Conservation (phyloP, 1,284 basidiomycete genomes). For the Crepidotus sp. region DNA sequence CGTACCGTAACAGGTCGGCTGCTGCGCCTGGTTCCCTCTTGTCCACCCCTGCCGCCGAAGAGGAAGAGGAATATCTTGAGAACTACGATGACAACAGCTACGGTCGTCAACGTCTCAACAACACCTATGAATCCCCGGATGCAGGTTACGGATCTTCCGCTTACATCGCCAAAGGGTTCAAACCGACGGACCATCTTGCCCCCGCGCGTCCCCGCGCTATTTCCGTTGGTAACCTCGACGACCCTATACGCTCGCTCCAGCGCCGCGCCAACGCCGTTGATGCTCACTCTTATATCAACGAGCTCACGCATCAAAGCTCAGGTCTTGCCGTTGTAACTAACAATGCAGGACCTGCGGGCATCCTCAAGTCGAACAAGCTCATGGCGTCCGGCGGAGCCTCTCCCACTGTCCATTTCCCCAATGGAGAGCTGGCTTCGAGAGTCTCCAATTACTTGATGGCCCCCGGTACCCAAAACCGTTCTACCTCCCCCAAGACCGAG, state of each 20-base stretch:
- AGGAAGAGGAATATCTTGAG: slow-evolving; percentile 67
- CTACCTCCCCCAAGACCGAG: slow-evolving; percentile 73
- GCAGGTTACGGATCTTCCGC: slow-evolving; percentile 44
- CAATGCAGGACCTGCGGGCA: slow-evolving; percentile 39
- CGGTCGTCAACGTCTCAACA: slow-evolving; percentile 44
- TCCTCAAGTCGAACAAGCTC: slow-evolving; percentile 51
- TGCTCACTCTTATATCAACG: slow-evolving; percentile 50
- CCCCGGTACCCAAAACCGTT: slow-evolving; percentile 53
- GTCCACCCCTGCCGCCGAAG: slow-evolving; percentile 52
- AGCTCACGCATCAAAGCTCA: slow-evolving; percentile 34
- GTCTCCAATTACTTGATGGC: slow-evolving; percentile 60
- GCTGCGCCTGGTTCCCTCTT: slow-evolving; percentile 43
- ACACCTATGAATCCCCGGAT: slow-evolving; percentile 50
- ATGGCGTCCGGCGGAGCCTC: slow-evolving; percentile 39
- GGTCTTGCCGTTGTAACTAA: slow-evolving; percentile 36
- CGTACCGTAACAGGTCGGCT: slow-evolving; percentile 59
- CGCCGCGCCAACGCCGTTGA: slow-evolving; percentile 57
- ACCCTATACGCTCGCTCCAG: slow-evolving; percentile 53
- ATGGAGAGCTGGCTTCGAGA: slow-evolving; percentile 43
- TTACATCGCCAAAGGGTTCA: slow-evolving; percentile 66
- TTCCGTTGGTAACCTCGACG: slow-evolving; percentile 86
- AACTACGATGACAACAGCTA: slow-evolving; percentile 47
- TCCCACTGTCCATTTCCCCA: slow-evolving; percentile 64
- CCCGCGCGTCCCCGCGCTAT: slow-evolving; percentile 76
- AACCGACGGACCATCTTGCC: slow-evolving; percentile 58